phyloP scores from a whole-genome alignment of 495 filamentous ascomycete species.

The Melanomma pulvis-pyrius region DNA sequence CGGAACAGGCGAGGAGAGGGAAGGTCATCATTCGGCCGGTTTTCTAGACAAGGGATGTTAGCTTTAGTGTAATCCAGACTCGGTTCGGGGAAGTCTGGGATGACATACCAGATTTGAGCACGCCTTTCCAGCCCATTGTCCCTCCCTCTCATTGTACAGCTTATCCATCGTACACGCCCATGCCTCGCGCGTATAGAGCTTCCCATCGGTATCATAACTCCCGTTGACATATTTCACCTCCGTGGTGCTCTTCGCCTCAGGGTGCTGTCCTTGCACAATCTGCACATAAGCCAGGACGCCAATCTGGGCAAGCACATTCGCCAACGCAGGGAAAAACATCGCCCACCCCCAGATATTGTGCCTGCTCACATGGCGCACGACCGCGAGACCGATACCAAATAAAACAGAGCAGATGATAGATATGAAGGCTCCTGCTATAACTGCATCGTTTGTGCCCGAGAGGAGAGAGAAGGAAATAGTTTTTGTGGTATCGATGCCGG shows the following conservation, averaged over 20 bases:
- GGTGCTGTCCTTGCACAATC: constrained; percentile 3
- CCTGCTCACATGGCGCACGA: background rate
- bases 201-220: constrained; percentile 4
- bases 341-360: constrained; percentile 7
- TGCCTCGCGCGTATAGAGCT: background rate
- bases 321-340: background rate
- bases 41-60: background rate
- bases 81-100: background rate
- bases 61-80: background rate
- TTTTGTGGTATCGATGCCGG: constrained; percentile 1
- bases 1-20: background rate
- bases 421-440: constrained; percentile 2
- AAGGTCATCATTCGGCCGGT: constrained; percentile 2
- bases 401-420: background rate
- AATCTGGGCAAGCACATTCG: constrained; percentile 5
- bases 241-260: background rate
- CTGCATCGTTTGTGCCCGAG: background rate
- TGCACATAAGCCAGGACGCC: background rate
- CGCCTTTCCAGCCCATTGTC: background rate
- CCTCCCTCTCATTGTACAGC: background rate
- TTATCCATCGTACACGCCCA: constrained; percentile 15
- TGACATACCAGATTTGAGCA: constrained; percentile 10
- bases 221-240: background rate
- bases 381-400: background rate
- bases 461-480: constrained; percentile 7